Evolutionary conservation across 2,329 filamentous ascomycete species (phyloP), one percentile per base, ranked within the genome.

Genomic region (Monilinia aucupariae): DNA sequence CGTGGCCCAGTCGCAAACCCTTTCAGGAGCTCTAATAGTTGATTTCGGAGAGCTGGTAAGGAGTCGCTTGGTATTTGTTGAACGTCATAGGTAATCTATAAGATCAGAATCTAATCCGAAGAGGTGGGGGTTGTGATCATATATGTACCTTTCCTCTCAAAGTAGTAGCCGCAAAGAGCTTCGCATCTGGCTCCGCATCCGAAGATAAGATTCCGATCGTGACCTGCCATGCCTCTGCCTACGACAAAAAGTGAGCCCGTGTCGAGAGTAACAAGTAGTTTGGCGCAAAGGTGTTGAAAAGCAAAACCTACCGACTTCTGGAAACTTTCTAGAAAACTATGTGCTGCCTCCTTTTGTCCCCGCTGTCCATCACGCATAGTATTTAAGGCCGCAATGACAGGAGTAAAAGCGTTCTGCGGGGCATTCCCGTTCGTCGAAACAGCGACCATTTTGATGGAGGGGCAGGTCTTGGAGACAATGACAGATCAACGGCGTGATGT

Each of bases 91-190:
- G 92, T 92, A 71, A 99, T 97, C 94, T 99, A 74, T 53, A 59
- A 66, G 68, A 66, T 67, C 53, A 73, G 69, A 65, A 20, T 55
- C 27, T 51, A 20, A 47, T 51, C 50, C 25, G 50, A 50, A 32
- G 49, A 58, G 45, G 27, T 25, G 20, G 45, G 34, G 41, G 59
- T 45, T 47, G 41, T 30, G 39, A 48, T 34, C 41, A 61, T 79
- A 69, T 81, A 61, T 79, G 68, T 81, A 97, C 94, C 88, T 99
- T 99, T 81, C 94, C 94, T 80, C 96, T 96, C 73, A 99, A 80
- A 59, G 94, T 99, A 53, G 93, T 97, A 64, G 94, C 94, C 53
- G 94, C 94, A 76, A 99, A 99, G 65, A 99, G 81, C 75, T 94
- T 94, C 32, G 91, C 90, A 75, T 96, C 92, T 58, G 89, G 82